Evolutionary conservation across 2,329 filamentous ascomycete species (phyloP).

Genomic region (Fusarium nodosum): DNA sequence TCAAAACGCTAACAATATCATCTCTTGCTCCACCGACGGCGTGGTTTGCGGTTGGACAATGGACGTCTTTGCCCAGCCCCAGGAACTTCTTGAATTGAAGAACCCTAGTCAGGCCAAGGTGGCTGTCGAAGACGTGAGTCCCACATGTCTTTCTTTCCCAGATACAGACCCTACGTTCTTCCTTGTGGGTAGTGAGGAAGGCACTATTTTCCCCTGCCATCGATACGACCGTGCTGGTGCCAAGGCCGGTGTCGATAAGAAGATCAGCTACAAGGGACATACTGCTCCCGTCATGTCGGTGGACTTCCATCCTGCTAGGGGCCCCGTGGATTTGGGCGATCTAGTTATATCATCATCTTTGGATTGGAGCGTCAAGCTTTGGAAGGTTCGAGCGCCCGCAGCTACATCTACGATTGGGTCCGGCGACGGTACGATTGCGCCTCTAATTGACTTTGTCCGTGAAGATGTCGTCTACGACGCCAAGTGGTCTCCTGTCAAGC

Average conservation of each 20-base stretch:
- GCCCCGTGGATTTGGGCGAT: constrained; percentile 93
- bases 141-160: constrained; percentile 94
- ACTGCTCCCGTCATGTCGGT: constrained; percentile 95
- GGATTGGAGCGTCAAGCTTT: constrained; percentile 97
- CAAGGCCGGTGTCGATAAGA: constrained; percentile 92
- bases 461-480: constrained; percentile 98
- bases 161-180: constrained; percentile 97
- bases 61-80: constrained; percentile 96
- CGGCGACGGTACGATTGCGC: constrained; percentile 70
- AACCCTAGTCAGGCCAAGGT: constrained; percentile 85
- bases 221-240: constrained; percentile 97
- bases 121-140: constrained; percentile 89
- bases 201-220: constrained; percentile 95
- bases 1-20: constrained; percentile 98
- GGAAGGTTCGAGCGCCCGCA: constrained; percentile 89
- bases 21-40: constrained; percentile 96
- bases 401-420: constrained; percentile 73
- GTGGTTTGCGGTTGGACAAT: constrained; percentile 98
- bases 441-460: constrained; percentile 89
- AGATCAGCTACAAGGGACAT: constrained; percentile 90
- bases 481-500: constrained; percentile 93
- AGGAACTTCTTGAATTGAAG: constrained; percentile 90
- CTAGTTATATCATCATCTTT: constrained; percentile 91
- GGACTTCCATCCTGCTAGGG: constrained; percentile 92
- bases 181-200: constrained; percentile 96